Percentiles rank a stretch among this genome's conserved stretches.
Evolutionary conservation across 2,329 filamentous ascomycete genomes (phyloP).

Genomic region (Sporothrix euskadiensis): DNA sequence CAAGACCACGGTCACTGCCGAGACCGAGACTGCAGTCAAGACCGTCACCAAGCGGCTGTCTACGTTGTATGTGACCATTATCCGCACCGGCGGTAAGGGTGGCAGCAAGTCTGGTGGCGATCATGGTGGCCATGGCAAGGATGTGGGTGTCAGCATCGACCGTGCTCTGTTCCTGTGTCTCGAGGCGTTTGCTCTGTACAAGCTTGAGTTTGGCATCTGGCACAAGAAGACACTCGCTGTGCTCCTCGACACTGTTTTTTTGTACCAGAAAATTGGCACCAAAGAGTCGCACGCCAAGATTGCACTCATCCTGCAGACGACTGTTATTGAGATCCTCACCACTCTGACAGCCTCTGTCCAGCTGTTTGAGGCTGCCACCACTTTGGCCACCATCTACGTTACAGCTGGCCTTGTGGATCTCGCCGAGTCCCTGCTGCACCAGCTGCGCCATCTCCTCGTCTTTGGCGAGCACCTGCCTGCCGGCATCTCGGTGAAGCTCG

Average conservation of each 20-base stretch:
- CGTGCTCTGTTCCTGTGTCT: constrained; percentile 44
- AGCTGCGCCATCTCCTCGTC: constrained; percentile 53
- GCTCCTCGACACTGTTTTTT: constrained; percentile 46
- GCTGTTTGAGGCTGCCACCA: constrained; percentile 52
- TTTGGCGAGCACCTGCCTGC: constrained; percentile 44
- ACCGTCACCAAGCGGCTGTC: constrained; percentile 53
- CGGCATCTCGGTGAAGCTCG: constrained; percentile 43
- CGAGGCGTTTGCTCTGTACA: constrained; percentile 47
- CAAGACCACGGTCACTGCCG: constrained; percentile 42
- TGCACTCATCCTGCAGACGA: constrained; percentile 43
- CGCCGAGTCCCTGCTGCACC: constrained; percentile 48
- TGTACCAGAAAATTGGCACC: constrained; percentile 45
- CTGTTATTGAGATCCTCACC: constrained; percentile 46
- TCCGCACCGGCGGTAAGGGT: constrained; percentile 42
- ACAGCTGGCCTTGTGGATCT: constrained; percentile 44
- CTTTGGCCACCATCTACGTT: constrained; percentile 50
- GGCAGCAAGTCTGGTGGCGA: constrained; percentile 36
- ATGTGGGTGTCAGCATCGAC: constrained; percentile 39
- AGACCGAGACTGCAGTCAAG: constrained; percentile 43
- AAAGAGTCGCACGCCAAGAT: constrained; percentile 44
- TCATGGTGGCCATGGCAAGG: constrained; percentile 34
- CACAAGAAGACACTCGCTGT: constrained; percentile 48
- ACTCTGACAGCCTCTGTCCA: constrained; percentile 44
- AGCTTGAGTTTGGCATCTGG: constrained; percentile 48
- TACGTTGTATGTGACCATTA: constrained; percentile 48